Evolutionary conservation across 129 eudicot genomes (phyloP).

Genomic region (Ambrosia trifida): DNA sequence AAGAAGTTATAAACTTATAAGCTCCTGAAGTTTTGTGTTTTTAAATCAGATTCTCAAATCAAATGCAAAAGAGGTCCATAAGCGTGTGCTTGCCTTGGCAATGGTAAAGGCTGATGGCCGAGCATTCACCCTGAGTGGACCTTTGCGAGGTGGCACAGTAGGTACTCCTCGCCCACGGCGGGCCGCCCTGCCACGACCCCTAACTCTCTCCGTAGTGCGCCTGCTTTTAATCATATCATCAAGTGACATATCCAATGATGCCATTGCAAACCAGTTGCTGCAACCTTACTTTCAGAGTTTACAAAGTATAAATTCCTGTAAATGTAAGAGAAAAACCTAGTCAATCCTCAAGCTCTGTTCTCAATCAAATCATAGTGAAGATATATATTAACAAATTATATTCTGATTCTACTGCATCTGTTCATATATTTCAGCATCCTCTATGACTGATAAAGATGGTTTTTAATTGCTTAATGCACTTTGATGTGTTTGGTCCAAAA

Average conservation of each 20-base stretch:
- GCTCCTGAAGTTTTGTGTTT: slow-evolving; percentile 37
- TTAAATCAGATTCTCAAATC: slow-evolving; percentile 48
- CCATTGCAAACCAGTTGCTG: slow-evolving; percentile 40
- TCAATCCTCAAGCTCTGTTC: slow-evolving; percentile 4
- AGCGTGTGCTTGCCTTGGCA: slow-evolving; percentile 98
- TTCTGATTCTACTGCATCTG: not conserved
- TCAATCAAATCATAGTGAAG: not conserved
- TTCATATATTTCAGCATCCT: not conserved
- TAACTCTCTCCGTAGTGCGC: slow-evolving; percentile 57
- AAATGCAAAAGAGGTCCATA: slow-evolving; percentile 67
- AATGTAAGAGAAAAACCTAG: not conserved
- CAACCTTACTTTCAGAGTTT: slow-evolving; percentile 24
- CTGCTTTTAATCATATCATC: slow-evolving; percentile 82
- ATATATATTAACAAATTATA: not conserved
- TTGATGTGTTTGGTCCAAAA: too few relatives aligned
- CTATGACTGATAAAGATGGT: too few relatives aligned
- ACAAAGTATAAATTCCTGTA: slow-evolving; percentile 32
- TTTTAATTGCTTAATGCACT: too few relatives aligned
- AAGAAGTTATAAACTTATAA: slow-evolving; percentile 34
- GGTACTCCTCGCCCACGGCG: slow-evolving; percentile 73
- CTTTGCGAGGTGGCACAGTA: slow-evolving; percentile 64
- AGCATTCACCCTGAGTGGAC: slow-evolving; percentile 68
- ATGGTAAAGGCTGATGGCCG: slow-evolving; percentile 62
- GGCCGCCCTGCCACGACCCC: slow-evolving; percentile 74
- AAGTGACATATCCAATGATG: slow-evolving; percentile 72